Conservation (phyloP, 345 rosid genomes). For the Brassica incana region DNA sequence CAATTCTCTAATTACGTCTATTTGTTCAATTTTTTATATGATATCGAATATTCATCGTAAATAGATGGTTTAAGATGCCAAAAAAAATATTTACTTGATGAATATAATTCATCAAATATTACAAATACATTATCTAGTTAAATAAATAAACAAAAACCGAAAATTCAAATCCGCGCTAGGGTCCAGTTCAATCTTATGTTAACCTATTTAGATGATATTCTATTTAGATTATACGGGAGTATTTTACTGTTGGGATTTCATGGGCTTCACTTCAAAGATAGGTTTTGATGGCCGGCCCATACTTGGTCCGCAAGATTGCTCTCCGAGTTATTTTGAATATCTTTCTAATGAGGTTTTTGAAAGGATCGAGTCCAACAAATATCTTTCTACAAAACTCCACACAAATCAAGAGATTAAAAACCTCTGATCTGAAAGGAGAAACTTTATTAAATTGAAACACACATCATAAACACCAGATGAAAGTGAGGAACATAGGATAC, state of each 20-base stretch:
- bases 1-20: too few relatives aligned
- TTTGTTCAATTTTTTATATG: too few relatives aligned
- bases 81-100: too few relatives aligned
- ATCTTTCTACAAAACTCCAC: background rate
- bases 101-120: too few relatives aligned
- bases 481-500: background rate
- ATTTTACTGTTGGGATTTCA: background rate
- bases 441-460: background rate
- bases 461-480: background rate
- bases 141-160: too few relatives aligned
- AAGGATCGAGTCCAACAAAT: constrained; percentile 35
- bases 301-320: background rate
- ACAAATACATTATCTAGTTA: too few relatives aligned
- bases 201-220: background rate
- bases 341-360: constrained; percentile 26
- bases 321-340: background rate
- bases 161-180: too few relatives aligned
- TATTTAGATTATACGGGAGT: background rate
- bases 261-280: background rate
- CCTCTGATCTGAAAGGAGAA: background rate
- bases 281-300: background rate
- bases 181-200: background rate
- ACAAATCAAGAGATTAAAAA: background rate
- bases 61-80: too few relatives aligned
- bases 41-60: too few relatives aligned